phyloP scores from a whole-genome alignment of 2,329 filamentous ascomycete genomes.

The Sordariomycetes sp. region DNA sequence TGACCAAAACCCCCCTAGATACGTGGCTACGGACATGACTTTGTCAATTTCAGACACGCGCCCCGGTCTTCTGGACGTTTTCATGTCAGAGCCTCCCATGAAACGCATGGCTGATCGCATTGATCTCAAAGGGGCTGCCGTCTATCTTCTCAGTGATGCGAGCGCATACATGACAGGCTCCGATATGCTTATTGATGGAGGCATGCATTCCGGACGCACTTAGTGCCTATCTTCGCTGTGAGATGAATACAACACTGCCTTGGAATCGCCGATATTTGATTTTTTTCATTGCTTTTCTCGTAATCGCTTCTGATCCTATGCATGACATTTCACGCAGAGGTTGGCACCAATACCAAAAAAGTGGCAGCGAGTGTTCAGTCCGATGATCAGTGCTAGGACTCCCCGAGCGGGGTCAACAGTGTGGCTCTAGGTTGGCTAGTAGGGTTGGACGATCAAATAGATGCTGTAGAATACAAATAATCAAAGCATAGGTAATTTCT shows the following conservation, averaged over 20 bases:
- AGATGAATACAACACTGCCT: not conserved
- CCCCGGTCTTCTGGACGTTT: not conserved
- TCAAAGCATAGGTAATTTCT: too few species aligned
- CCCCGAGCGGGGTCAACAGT: too few species aligned
- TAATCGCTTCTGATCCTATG: too few species aligned
- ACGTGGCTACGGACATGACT: not conserved
- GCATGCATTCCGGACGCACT: constrained; percentile 22
- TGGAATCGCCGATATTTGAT: not conserved
- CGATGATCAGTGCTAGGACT: too few species aligned
- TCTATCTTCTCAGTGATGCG: constrained; percentile 35
- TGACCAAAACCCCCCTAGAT: not conserved
- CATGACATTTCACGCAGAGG: too few species aligned
- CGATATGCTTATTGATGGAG: constrained; percentile 34
- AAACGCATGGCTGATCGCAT: constrained; percentile 28
- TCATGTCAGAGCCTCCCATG: constrained; percentile 17
- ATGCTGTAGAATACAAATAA: not conserved
- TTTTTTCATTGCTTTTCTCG: not conserved
- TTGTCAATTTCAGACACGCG: not conserved
- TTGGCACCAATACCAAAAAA: too few species aligned
- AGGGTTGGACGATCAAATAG: not conserved
- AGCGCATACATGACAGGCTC: constrained; percentile 30
- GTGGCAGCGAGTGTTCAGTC: too few species aligned
- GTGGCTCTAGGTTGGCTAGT: not conserved
- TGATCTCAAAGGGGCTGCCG: constrained; percentile 29
- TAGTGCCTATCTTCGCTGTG: too few species aligned